Evolutionary conservation across 352 stramenopile species (phyloP).

Genomic region (Phytopythium aichiense): DNA sequence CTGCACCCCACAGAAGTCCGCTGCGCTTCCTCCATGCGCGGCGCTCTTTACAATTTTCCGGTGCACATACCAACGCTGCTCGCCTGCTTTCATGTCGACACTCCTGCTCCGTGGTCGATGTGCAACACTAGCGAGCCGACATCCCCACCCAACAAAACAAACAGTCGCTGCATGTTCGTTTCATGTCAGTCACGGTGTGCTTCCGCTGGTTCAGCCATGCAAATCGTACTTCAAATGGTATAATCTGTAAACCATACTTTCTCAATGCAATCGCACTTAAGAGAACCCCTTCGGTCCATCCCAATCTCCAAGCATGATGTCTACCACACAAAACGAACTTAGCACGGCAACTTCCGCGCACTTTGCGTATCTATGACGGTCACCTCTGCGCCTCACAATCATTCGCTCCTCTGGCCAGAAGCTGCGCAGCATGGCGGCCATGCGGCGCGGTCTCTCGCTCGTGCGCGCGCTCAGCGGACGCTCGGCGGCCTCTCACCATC

Average conservation of each 20-base stretch:
- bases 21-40: constrained; percentile 20
- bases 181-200: no score
- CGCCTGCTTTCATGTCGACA: constrained; percentile 58
- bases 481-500: neutral
- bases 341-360: neutral
- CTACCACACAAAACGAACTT: neutral
- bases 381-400: neutral
- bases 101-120: constrained; percentile 38
- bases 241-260: no score
- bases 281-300: no score
- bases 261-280: no score
- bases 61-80: constrained; percentile 39
- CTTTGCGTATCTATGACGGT: constrained; percentile 2
- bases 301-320: no score
- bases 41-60: constrained; percentile 37
- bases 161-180: no score
- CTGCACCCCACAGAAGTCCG: constrained; percentile 58
- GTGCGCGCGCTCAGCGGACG: neutral
- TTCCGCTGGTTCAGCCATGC: no score
- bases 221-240: no score
- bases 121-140: constrained; percentile 63
- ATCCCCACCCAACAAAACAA: constrained; percentile 11
- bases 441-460: neutral
- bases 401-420: no score
- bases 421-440: neutral